phyloP scores from a whole-genome alignment of 2,329 filamentous ascomycete genomes.

The Botryotinia convoluta region DNA sequence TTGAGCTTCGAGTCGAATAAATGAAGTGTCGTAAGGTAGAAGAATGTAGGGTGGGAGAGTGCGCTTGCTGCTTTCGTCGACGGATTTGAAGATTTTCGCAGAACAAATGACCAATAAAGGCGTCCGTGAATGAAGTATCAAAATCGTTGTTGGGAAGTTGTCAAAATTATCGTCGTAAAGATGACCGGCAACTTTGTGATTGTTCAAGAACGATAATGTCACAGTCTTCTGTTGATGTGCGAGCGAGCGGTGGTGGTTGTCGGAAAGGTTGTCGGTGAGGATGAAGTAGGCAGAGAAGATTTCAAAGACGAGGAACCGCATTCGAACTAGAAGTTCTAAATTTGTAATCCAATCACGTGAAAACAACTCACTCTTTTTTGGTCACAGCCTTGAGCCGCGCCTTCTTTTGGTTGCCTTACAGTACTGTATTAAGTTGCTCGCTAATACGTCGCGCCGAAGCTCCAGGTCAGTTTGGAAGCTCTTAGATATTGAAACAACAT shows the following conservation, averaged over 20 bases:
- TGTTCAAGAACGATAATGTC: constrained; percentile 37
- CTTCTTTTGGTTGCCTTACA: constrained; percentile 22
- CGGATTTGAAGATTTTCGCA: constrained; percentile 37
- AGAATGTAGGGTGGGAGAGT: neutral
- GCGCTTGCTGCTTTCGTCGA: constrained; percentile 38
- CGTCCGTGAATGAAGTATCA: constrained; percentile 46
- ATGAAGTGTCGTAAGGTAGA: neutral
- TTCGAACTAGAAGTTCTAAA: neutral
- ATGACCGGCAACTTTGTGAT: constrained; percentile 40
- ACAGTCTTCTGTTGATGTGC: constrained; percentile 37
- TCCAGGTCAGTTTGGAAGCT: constrained; percentile 28
- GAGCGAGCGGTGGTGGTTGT: constrained; percentile 22
- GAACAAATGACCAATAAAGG: constrained; percentile 57
- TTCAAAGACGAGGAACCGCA: constrained; percentile 22
- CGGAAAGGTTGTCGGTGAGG: constrained; percentile 16
- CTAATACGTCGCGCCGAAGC: constrained; percentile 28
- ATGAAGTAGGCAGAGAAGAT: constrained; percentile 28
- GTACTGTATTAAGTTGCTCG: constrained; percentile 9
- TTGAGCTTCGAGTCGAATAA: neutral
- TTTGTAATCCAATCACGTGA: neutral
- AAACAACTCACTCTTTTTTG: neutral
- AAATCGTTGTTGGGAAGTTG: constrained; percentile 39
- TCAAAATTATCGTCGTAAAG: constrained; percentile 38
- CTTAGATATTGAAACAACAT: constrained; percentile 24
- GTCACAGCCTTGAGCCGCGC: constrained; percentile 17